phyloP scores from a whole-genome alignment of 768 basidiomycete genomes.

The Xerocomellus intermedius region DNA sequence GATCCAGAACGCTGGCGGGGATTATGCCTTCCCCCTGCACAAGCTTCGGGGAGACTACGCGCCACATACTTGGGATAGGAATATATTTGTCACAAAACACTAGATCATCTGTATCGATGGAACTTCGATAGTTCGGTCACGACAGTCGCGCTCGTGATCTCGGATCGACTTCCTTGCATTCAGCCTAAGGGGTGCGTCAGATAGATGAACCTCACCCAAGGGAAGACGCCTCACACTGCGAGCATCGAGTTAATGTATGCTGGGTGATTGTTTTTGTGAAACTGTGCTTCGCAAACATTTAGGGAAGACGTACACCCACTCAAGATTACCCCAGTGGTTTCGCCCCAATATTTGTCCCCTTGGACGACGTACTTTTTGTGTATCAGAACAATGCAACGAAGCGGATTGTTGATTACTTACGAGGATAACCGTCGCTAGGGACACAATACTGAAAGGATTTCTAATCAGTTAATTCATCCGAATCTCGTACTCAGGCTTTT shows the following conservation, averaged over 20 bases:
- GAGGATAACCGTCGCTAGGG: conserved; percentile 2
- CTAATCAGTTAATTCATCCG: not conserved
- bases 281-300: not conserved
- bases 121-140: conserved; percentile 5
- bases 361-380: not conserved
- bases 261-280: not conserved
- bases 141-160: conserved; percentile 7
- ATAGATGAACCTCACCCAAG: not conserved
- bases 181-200: conserved; percentile 1
- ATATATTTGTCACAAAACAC: not conserved
- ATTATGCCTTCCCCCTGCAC: not conserved
- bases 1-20: not conserved
- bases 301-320: conserved; percentile 1
- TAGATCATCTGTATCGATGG: conserved; percentile 2
- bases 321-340: not conserved
- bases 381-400: not conserved
- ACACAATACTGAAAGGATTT: not conserved
- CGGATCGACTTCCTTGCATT: conserved; percentile 14
- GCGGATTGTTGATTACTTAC: not conserved
- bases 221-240: not conserved
- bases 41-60: not conserved
- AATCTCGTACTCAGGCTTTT: not conserved
- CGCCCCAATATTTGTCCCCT: conserved; percentile 1
- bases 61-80: not conserved
- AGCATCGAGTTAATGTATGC: conserved; percentile 13